Conservation (phyloP, 345 rosid genomes). For the Populus deltoides region DNA sequence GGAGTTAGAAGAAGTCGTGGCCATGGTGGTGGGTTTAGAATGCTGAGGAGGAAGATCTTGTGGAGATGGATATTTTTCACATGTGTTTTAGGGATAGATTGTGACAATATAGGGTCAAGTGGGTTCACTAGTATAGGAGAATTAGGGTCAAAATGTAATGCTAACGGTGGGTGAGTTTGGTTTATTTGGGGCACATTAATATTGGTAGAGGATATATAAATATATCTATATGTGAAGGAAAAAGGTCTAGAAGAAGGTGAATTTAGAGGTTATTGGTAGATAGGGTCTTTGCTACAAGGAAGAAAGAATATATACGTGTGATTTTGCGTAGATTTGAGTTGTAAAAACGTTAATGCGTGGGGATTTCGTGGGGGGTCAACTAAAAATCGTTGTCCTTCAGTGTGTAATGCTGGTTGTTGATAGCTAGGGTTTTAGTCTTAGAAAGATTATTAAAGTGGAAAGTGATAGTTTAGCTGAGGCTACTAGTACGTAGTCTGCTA, state of each 20-base stretch:
- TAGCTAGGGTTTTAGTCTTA: not conserved
- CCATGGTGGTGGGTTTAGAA: not conserved
- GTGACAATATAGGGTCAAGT: conserved; percentile 18
- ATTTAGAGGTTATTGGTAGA: not conserved
- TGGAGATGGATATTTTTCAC: conserved; percentile 25
- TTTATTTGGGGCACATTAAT: conserved; percentile 22
- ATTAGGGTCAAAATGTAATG: conserved; percentile 21
- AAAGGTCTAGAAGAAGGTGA: not conserved
- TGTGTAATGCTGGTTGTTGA: not conserved
- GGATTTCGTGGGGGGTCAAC: conserved; percentile 36
- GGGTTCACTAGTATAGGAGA: not conserved
- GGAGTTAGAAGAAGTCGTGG: conserved; percentile 22
- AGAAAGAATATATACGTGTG: conserved; percentile 1
- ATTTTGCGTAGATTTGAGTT: not conserved
- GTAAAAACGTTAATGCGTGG: conserved; percentile 43
- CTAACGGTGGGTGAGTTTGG: conserved; percentile 19
- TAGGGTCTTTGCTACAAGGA: not conserved
- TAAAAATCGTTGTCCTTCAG: conserved; percentile 11
- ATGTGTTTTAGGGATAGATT: conserved; percentile 19
- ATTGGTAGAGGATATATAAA: not conserved
- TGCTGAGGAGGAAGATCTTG: conserved; percentile 1
- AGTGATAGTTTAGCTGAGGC: not conserved
- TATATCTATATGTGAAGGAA: not conserved
- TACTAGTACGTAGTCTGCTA: not conserved
- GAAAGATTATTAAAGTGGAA: not conserved